phyloP scores from a whole-genome alignment of 108 stramenopile species.

The Epithemia pelagica region DNA sequence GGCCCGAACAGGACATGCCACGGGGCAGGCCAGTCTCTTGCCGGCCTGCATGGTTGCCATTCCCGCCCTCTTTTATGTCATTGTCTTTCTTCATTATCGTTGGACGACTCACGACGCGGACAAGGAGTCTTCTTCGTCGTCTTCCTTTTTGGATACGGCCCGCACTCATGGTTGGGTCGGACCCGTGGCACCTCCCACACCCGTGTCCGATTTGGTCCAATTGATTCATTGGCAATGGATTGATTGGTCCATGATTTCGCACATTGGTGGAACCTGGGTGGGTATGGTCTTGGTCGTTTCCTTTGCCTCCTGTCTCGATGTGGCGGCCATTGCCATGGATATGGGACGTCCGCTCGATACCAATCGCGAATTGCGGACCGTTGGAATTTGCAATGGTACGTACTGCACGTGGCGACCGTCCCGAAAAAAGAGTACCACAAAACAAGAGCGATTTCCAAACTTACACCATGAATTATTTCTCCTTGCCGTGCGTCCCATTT shows the following conservation, averaged over 20 bases:
- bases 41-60: conserved; percentile 80
- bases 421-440: no score
- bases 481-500: background rate
- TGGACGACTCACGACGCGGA: background rate
- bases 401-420: no score
- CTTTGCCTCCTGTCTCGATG: conserved; percentile 92
- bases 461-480: no score
- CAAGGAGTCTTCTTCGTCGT: background rate
- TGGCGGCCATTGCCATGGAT: conserved; percentile 86
- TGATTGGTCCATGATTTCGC: conserved; percentile 62
- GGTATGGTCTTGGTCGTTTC: conserved; percentile 98
- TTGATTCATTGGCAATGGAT: conserved; percentile 64
- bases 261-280: conserved; percentile 74
- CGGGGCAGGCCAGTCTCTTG: conserved; percentile 25
- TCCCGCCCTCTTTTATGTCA: conserved; percentile 77
- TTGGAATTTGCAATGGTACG: conserved; percentile 86
- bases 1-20: conserved; percentile 48
- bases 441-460: no score
- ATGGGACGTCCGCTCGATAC: conserved; percentile 91
- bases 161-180: conserved; percentile 82
- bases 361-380: conserved; percentile 84
- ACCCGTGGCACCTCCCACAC: conserved; percentile 56
- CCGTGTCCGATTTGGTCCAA: conserved; percentile 53
- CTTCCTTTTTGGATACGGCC: conserved; percentile 43
- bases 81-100: conserved; percentile 19